These are phyloP conservation scores for Phialophora chinensis DNA, from an alignment of 2,329 filamentous ascomycete species.

Conservation along the genomic window DNA sequence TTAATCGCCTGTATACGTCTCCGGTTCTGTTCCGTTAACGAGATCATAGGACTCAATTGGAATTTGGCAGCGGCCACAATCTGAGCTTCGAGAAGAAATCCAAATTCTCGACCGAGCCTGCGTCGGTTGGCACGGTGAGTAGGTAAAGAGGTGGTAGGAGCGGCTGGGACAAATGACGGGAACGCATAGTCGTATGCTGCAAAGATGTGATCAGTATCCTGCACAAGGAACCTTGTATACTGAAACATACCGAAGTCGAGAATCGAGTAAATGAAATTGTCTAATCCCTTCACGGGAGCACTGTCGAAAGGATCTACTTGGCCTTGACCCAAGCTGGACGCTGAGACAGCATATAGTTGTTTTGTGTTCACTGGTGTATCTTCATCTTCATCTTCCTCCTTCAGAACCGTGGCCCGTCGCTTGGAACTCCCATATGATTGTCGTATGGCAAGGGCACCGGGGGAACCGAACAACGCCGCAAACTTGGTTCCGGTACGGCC, in stretches of 20 bases:
- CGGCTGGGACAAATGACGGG: slow-evolving; percentile 9
- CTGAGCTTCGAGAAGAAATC: slow-evolving; percentile 11
- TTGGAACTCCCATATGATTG: not conserved
- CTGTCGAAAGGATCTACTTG: slow-evolving; percentile 14
- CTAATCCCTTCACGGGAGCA: slow-evolving; percentile 3
- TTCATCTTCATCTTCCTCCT: not conserved
- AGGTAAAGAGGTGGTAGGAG: slow-evolving; percentile 1
- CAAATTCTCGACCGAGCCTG: slow-evolving; percentile 7
- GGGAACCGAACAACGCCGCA: not conserved
- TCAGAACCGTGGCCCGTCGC: not conserved
- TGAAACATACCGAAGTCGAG: slow-evolving; percentile 12
- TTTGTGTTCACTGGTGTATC: not conserved
- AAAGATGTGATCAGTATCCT: not conserved
- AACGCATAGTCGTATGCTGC: slow-evolving; percentile 15
- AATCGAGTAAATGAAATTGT: slow-evolving; percentile 13
- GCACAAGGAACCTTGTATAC: not conserved
- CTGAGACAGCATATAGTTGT: not conserved
- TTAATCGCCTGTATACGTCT: slow-evolving; percentile 4
- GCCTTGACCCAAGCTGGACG: slow-evolving; percentile 8
- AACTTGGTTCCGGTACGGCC: not conserved
- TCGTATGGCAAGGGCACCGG: not conserved
- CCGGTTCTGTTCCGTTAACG: slow-evolving; percentile 1
- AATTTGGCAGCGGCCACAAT: slow-evolving; percentile 12
- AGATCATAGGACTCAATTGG: slow-evolving; percentile 12
- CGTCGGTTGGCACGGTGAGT: slow-evolving; percentile 12